These are phyloP conservation scores for Starmerella floris DNA, from an alignment of 805 yeast species.

Conservation along the genomic window DNA sequence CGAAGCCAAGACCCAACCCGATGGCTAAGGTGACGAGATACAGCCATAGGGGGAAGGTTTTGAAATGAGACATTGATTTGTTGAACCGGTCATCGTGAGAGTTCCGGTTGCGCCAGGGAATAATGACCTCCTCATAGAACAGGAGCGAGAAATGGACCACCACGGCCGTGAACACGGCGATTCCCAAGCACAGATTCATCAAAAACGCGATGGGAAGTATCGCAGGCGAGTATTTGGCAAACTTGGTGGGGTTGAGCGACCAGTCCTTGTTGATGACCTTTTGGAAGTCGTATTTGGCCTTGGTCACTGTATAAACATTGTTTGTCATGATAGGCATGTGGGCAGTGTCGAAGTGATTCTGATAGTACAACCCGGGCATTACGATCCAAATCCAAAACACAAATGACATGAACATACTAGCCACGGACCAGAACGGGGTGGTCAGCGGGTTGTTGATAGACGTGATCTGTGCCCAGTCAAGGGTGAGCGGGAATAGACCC, in stretches of 20 bases:
- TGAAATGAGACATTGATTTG: slow-evolving; percentile 40
- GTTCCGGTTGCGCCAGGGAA: slow-evolving; percentile 20
- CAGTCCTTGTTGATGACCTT: slow-evolving; percentile 36
- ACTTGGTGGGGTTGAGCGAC: slow-evolving; percentile 37
- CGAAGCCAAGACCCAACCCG: slow-evolving; percentile 15
- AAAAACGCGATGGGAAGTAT: slow-evolving; percentile 49
- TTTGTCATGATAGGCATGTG: slow-evolving; percentile 43
- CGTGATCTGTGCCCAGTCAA: slow-evolving; percentile 58
- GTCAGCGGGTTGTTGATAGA: slow-evolving; percentile 43
- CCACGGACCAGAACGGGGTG: slow-evolving; percentile 41
- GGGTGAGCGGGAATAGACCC: slow-evolving; percentile 53
- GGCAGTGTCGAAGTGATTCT: slow-evolving; percentile 45
- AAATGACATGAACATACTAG: slow-evolving; percentile 35
- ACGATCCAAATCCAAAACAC: slow-evolving; percentile 37
- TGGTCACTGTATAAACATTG: slow-evolving; percentile 41
- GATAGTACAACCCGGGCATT: slow-evolving; percentile 31
- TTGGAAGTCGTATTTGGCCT: slow-evolving; percentile 37
- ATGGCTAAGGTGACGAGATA: slow-evolving; percentile 33
- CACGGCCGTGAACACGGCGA: slow-evolving; percentile 53
- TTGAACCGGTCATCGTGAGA: slow-evolving; percentile 39
- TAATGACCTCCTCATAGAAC: slow-evolving; percentile 46
- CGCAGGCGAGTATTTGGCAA: slow-evolving; percentile 50
- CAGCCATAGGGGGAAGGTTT: slow-evolving; percentile 56
- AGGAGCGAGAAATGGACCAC: slow-evolving; percentile 41
- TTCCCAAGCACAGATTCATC: slow-evolving; percentile 44